Percentiles rank a stretch among this genome's conserved stretches.
These are phyloP conservation scores for Coniochaeta pulveracea DNA, from an alignment of 2,329 filamentous ascomycete genomes.

Conservation along the genomic window DNA sequence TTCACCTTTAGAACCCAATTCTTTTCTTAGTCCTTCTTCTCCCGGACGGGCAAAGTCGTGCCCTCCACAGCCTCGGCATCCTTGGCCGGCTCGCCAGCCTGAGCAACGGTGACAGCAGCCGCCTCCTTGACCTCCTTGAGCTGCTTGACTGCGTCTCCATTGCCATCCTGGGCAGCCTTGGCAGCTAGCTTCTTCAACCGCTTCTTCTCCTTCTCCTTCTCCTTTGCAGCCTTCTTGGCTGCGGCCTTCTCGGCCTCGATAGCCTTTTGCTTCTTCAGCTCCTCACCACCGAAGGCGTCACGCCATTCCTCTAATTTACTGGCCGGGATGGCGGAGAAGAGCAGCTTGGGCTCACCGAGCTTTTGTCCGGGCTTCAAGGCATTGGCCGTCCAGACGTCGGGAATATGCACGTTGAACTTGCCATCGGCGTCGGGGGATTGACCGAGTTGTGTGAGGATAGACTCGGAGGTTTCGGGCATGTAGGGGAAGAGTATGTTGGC, in stretches of 20 bases:
- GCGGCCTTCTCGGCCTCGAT: slow-evolving; percentile 37
- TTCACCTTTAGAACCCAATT: too few species aligned
- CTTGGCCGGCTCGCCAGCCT: slow-evolving; percentile 3
- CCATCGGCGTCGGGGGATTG: slow-evolving; percentile 16
- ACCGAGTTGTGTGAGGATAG: slow-evolving; percentile 70
- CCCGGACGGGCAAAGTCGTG: background rate
- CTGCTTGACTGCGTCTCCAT: background rate
- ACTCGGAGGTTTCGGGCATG: slow-evolving; percentile 66
- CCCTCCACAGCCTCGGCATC: slow-evolving; percentile 26
- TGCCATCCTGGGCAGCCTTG: background rate
- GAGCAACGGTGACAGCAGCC: slow-evolving; percentile 17
- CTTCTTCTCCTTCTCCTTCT: slow-evolving; percentile 39
- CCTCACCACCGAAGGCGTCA: slow-evolving; percentile 56
- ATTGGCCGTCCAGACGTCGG: slow-evolving; percentile 51
- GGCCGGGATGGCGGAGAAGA: slow-evolving; percentile 74
- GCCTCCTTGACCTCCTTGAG: slow-evolving; percentile 25
- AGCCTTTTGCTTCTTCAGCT: slow-evolving; percentile 59
- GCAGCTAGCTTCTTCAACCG: slow-evolving; percentile 26
- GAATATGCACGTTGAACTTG: slow-evolving; percentile 43
- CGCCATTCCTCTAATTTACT: slow-evolving; percentile 80
- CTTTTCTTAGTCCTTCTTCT: background rate
- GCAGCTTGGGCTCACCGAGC: slow-evolving; percentile 66
- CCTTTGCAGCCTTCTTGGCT: slow-evolving; percentile 38
- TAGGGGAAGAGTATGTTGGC: slow-evolving; percentile 72
- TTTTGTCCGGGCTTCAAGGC: slow-evolving; percentile 62